Evolutionary conservation across 2,329 filamentous ascomycete species (phyloP), one percentile per base, ranked within the genome.

Genomic region (Aureobasidium pullulans): DNA sequence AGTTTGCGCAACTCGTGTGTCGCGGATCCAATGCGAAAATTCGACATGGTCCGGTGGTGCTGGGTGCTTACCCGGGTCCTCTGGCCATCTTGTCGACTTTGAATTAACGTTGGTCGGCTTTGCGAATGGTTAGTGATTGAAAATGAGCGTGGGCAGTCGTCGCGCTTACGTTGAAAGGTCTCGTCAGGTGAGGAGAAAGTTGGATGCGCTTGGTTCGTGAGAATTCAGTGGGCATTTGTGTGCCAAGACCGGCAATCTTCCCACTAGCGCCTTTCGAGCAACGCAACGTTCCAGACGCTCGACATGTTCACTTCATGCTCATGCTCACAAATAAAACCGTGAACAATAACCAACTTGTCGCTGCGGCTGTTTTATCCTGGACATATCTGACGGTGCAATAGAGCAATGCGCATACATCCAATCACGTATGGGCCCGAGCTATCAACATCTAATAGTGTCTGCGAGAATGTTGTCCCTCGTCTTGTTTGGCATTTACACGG

Each of bases 61-160:
- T 39, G 32, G 8, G 36, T 43, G 43, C 54, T 57, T 40, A 57
- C 67, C 69, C 68, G 63, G 70, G 83, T 83, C 84, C 84, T 76
- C 83, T 81, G 75, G 80, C 82, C 83, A 86, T 86, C 71, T 75
- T 85, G 70, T 70, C 75, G 74, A 72, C 50, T 54, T 36, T 56
- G 32, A 39, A 54, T 56, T 56, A 50, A 59, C 44, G 42, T 37
- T 50, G 57, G 57, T 50, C 57, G 57, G 47, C 57, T 59, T 53
- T 57, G 43, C 43, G 9, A 57, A 6, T 47, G 54, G 54, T 57
- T 43, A 57, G 54, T 48, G 15, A 40, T 29, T 39, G 42, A n/a
- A 47, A 48, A 57, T 42, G 54, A 57, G n/a, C 32, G 42, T 57
- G 42, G 54, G 42, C 54, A 47, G 43, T 47, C 43, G 54, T 47